phyloP scores from a whole-genome alignment of 306 rosid genomes.

The Calophaca sinica region DNA sequence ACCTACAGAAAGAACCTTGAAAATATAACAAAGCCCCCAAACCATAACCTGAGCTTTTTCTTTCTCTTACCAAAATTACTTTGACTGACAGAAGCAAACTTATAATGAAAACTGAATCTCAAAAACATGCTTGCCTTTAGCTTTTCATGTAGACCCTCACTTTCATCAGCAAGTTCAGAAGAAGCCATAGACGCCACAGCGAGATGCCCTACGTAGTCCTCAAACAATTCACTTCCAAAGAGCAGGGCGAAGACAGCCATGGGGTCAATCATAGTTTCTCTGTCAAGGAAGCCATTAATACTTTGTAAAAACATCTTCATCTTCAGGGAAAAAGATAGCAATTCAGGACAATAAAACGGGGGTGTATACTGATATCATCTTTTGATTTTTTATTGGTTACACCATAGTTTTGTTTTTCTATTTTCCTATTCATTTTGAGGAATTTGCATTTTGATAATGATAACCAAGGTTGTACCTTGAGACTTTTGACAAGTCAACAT shows the following conservation, averaged over 20 bases:
- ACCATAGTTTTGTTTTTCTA: too few species aligned
- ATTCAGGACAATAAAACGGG: not conserved
- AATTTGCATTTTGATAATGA: not conserved
- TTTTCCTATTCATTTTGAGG: not conserved
- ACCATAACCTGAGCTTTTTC: not conserved
- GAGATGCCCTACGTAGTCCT: constrained; percentile 88
- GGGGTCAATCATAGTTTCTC: constrained; percentile 95
- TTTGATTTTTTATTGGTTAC: not conserved
- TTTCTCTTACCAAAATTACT: not conserved
- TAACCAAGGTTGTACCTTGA: not conserved
- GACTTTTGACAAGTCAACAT: not conserved
- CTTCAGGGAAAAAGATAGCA: not conserved
- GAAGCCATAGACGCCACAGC: constrained; percentile 96
- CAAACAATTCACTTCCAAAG: constrained; percentile 93
- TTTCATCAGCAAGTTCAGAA: constrained; percentile 68
- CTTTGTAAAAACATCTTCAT: constrained; percentile 15
- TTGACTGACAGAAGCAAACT: not conserved
- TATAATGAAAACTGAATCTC: constrained; percentile 30
- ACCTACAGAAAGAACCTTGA: not conserved
- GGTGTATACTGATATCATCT: not conserved
- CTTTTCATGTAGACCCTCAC: constrained; percentile 73
- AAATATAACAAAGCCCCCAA: not conserved
- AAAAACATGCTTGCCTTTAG: constrained; percentile 72
- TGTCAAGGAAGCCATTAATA: constrained; percentile 49
- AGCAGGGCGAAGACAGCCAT: constrained; percentile 85